Evolutionary conservation across 352 stramenopile species (phyloP), one percentile per base, ranked within the genome.

Genomic region (Pythium dissimile): DNA sequence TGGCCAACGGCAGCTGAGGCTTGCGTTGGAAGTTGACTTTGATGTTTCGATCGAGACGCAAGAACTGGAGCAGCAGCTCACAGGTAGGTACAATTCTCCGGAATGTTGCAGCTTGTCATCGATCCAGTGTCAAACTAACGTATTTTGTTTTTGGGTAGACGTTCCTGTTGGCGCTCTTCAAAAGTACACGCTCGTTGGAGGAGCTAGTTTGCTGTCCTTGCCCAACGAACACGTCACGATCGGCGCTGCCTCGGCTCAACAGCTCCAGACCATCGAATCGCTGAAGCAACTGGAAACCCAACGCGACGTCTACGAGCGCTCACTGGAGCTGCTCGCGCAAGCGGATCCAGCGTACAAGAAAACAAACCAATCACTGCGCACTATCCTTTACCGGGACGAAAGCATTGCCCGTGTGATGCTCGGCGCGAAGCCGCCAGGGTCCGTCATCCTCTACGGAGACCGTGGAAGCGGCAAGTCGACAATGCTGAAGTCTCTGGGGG

Each of bases 401-500:
- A 75, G 67, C 37, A 62, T 72, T 41, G 70, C 69, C 8, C 71
- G 80, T 18, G 81, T 93, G 32, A 48, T 90, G 8, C 47, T 93
- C 20, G 80, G 80, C 6, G 71, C 76, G 8, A 78, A 74, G 28
- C 64, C 82, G 12, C 68, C 84, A 4, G 82, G 82, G 0, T 92
- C 72, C 3, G 67, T 81, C 15, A 66, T 96, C 24, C 23, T 95
- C 15, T 69, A 87, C 56, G 87, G 87, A n/a, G 75, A 85, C 30
- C 69, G 77, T 46, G 86, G 86, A 20, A 86, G 71, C 30, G 87
- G 87, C 10, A 96, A 96, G 59, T 84, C 86, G 34, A 91, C 81
- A 11, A 55, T 94, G 28, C 37, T 92, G 31, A 59, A 68, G 5
- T 64, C 82, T 30, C 60, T 89, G 7, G 62, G 69, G 5, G 52